Conservation (phyloP, 2,329 filamentous ascomycete species). For the Zymoseptoria ardabiliae region DNA sequence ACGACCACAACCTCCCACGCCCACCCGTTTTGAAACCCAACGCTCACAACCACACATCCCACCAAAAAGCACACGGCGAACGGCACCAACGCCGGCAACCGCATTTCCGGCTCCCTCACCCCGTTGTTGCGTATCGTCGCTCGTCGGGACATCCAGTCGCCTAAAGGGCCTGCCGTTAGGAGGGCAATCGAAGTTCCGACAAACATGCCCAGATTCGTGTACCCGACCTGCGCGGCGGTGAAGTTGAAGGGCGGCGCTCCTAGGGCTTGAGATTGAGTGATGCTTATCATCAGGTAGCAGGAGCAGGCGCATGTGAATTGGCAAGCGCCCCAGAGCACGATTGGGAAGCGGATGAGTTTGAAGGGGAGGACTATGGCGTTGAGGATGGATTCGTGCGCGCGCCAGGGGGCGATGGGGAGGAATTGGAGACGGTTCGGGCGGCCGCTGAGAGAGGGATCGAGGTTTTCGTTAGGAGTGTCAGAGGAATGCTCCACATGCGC, state of each 20-base stretch:
- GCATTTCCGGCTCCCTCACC: neutral
- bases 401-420: neutral
- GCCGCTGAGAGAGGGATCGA: neutral
- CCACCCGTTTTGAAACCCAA: neutral
- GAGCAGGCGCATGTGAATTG: neutral
- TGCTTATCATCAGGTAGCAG: neutral
- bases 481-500: neutral
- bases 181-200: neutral
- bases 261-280: neutral
- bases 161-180: neutral
- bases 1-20: neutral
- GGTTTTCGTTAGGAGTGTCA: neutral
- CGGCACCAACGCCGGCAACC: neutral
- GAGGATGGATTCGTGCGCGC: neutral
- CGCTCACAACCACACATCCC: neutral
- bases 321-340: neutral
- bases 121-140: neutral
- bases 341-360: neutral
- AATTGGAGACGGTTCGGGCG: neutral
- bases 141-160: neutral
- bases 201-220: neutral
- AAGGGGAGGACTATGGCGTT: neutral
- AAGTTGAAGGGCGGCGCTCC: neutral
- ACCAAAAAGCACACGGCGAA: neutral
- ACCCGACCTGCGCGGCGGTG: neutral